These are phyloP conservation scores for Striga asiatica DNA, from an alignment of 257 asterid species.

Conservation along the genomic window DNA sequence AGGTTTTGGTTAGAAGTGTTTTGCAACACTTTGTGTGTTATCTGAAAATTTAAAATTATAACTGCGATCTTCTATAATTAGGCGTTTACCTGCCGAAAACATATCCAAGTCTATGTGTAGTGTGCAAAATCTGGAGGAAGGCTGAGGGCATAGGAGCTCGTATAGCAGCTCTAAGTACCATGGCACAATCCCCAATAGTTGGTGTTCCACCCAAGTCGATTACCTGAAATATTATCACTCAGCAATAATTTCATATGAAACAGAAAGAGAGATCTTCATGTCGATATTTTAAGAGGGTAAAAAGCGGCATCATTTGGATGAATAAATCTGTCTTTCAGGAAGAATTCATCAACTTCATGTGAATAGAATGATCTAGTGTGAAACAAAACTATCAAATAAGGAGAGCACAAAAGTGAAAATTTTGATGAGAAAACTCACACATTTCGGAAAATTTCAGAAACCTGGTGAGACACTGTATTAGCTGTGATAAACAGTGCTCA, in stretches of 20 bases:
- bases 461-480: too few species aligned
- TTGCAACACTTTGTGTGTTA: too few species aligned
- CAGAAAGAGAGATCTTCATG: too few species aligned
- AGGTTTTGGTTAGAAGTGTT: too few species aligned
- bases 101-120: conserved; percentile 74
- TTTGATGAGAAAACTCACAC: too few species aligned
- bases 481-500: too few species aligned
- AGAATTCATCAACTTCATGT: neutral
- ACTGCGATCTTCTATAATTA: neutral
- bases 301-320: neutral
- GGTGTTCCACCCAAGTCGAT: conserved; percentile 91
- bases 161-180: conserved; percentile 86
- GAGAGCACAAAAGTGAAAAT: neutral
- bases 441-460: neutral
- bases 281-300: neutral
- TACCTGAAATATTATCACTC: conserved; percentile 42
- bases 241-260: conserved; percentile 1
- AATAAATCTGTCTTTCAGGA: neutral
- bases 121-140: conserved; percentile 85
- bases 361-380: neutral
- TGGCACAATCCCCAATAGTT: conserved; percentile 92
- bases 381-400: neutral
- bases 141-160: conserved; percentile 95
- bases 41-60: neutral
- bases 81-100: conserved; percentile 64